Conservation (phyloP, 2,329 filamentous ascomycete species). For the Alternaria ethzedia region DNA sequence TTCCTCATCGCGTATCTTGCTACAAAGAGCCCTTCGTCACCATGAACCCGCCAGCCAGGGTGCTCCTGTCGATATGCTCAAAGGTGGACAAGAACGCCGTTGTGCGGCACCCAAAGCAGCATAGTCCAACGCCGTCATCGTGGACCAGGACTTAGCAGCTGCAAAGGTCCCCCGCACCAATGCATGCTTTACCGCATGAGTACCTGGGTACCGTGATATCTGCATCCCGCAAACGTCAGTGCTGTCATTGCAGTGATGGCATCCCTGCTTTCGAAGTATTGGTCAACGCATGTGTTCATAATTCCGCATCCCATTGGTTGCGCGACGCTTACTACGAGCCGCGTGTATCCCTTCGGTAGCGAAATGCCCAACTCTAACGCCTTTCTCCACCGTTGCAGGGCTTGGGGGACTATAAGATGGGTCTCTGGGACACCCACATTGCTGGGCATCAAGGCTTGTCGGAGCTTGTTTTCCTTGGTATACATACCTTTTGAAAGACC, state of each 20-base stretch:
- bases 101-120: neutral
- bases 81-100: neutral
- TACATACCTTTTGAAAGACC: neutral
- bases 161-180: neutral
- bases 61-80: neutral
- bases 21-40: neutral
- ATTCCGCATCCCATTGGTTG: neutral
- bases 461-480: slow-evolving; percentile 14
- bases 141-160: neutral
- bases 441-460: slow-evolving; percentile 30
- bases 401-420: slow-evolving; percentile 17
- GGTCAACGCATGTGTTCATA: neutral
- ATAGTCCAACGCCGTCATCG: neutral
- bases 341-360: neutral
- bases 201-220: neutral
- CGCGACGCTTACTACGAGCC: neutral
- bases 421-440: neutral
- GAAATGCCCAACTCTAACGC: neutral
- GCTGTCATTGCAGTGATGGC: neutral
- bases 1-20: neutral
- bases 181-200: neutral
- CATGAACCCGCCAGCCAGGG: neutral
- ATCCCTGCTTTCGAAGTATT: neutral
- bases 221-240: neutral
- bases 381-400: neutral